These are phyloP conservation scores for Metschnikowia borealis DNA, from an alignment of 805 yeast genomes.

Conservation along the genomic window DNA sequence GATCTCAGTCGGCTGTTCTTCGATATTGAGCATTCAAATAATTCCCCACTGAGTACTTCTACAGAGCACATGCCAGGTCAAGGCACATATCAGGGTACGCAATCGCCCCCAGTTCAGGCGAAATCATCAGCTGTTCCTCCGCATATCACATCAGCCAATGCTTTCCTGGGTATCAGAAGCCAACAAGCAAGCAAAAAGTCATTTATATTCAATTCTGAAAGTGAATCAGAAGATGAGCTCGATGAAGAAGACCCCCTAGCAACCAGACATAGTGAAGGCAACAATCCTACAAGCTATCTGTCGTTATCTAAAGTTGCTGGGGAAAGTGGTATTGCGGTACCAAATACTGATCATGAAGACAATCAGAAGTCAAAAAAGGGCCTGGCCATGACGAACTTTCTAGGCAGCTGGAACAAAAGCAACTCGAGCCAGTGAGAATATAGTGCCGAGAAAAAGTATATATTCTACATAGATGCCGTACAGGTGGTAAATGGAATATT, in stretches of 20 bases:
- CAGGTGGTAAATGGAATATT: background rate
- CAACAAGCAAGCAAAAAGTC: slow-evolving; percentile 18
- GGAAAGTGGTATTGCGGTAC: slow-evolving; percentile 31
- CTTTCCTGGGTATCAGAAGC: slow-evolving; percentile 29
- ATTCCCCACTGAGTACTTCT: background rate
- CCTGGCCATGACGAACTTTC: slow-evolving; percentile 29
- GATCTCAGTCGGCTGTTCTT: slow-evolving; percentile 15
- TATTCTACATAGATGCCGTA: background rate
- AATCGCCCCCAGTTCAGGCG: slow-evolving; percentile 23
- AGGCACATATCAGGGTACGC: slow-evolving; percentile 10
- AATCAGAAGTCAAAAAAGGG: slow-evolving; percentile 19
- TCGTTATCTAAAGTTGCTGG: slow-evolving; percentile 52
- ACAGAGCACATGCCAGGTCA: slow-evolving; percentile 1
- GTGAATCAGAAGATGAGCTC: slow-evolving; percentile 33
- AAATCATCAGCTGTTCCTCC: slow-evolving; percentile 42
- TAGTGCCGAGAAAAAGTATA: background rate
- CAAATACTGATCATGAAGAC: slow-evolving; percentile 20
- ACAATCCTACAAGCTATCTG: slow-evolving; percentile 34
- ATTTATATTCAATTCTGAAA: slow-evolving; percentile 36
- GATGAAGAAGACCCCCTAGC: slow-evolving; percentile 17
- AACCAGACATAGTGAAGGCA: slow-evolving; percentile 5
- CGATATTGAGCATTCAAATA: slow-evolving; percentile 7
- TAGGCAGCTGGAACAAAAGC: slow-evolving; percentile 19
- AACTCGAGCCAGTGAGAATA: slow-evolving; percentile 1
- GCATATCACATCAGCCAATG: slow-evolving; percentile 40